These are phyloP conservation scores for Grigorovia humatica DNA, from an alignment of 805 yeast genomes.

Conservation along the genomic window DNA sequence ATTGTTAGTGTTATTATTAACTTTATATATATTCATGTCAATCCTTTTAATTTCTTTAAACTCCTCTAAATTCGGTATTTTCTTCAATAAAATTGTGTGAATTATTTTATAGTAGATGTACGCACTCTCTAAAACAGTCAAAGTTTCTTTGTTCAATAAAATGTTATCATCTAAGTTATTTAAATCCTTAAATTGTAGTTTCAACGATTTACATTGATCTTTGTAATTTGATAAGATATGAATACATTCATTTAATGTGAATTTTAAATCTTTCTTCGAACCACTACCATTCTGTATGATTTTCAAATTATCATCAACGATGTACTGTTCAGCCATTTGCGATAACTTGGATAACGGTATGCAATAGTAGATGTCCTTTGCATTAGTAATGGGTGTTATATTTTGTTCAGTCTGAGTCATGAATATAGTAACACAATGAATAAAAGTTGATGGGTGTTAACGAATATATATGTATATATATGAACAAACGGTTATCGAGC, in stretches of 20 bases:
- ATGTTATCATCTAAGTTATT: background rate
- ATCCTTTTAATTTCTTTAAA: slow-evolving; percentile 16
- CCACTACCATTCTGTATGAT: slow-evolving; percentile 1
- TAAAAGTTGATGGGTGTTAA: too few relatives aligned
- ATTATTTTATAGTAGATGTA: slow-evolving; percentile 28
- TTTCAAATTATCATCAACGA: slow-evolving; percentile 7
- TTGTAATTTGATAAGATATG: slow-evolving; percentile 25
- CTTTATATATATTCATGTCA: background rate
- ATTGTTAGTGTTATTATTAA: slow-evolving; percentile 8
- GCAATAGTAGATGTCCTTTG: slow-evolving; percentile 1
- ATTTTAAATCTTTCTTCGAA: slow-evolving; percentile 15
- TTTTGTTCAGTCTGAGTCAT: background rate
- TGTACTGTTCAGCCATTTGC: slow-evolving; percentile 13
- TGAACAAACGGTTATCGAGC: too few relatives aligned
- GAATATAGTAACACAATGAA: too few relatives aligned
- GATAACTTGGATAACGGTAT: slow-evolving; percentile 6
- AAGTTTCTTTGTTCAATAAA: background rate
- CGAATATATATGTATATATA: too few relatives aligned
- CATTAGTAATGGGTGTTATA: background rate
- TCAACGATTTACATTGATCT: slow-evolving; percentile 21
- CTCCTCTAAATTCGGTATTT: slow-evolving; percentile 20
- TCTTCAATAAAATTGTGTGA: slow-evolving; percentile 19
- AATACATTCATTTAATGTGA: slow-evolving; percentile 21
- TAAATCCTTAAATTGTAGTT: slow-evolving; percentile 3
- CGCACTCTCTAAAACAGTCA: slow-evolving; percentile 16